Base-by-base conservation (phyloP, 768 basidiomycete genomes). In the Rhizopogon vesiculosus region DNA sequence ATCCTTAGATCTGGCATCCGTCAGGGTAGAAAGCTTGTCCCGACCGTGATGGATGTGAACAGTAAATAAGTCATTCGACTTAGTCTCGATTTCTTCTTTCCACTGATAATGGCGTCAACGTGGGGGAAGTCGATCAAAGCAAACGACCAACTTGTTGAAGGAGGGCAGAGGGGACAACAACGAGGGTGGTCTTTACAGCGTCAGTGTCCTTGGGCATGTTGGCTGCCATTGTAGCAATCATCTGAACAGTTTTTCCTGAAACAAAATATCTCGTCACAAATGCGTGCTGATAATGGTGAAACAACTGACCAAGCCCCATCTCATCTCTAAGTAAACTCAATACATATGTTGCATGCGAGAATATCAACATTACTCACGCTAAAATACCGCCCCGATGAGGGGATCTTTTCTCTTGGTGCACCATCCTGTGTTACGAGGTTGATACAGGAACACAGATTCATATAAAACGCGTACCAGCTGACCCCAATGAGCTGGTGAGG, bases 401-500 rank as follows among this genome's bases (percentile, higher is more conserved):
- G 13, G 60, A 57, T 25, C 77, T 71, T 19, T 66, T 71, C 63
- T 88, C 87, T 64, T 84, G 82, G 15, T 83, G 74, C 0, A 87
- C 55, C 89, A 92, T 90, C 84, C 82, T 82, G 35, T 4, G n/a
- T 29, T 5, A 31, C 16, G 33, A 12, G 8, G 33, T 54, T 50
- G 25, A 45, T 40, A 19, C 16, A 35, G 15, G 44, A 41, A n/a
- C 15, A 42, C 4, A 42, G 22, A 45, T 5, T 19, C 5, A 45
- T 25, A 49, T 15, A 35, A 10, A 15, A 50, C 22, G 59, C 71
- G 35, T 56, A 81, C 86, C 89, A 92, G 39, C 79, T 79, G 16
- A 92, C 89, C 0, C 91, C 90, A 50, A 92, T 85, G 39, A 80
- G 73, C 67, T 92, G 87, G 64, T 92, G 91, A 7, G 83, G 80